phyloP scores from a whole-genome alignment of 2,329 filamentous ascomycete genomes.

The Cytospora piceae region DNA sequence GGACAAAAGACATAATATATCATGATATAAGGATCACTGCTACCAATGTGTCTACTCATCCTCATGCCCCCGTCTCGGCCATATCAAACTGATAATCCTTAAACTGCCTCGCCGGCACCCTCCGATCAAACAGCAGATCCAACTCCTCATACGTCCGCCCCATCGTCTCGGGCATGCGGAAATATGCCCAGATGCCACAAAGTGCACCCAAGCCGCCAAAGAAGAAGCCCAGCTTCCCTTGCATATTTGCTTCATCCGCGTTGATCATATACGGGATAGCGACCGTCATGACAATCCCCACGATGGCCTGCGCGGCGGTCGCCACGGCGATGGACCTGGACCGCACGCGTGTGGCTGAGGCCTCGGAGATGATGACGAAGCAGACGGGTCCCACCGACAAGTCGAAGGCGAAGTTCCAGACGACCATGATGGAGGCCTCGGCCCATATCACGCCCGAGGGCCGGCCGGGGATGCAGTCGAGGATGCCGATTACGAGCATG shows the following conservation, averaged over 20 bases:
- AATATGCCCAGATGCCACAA: constrained; percentile 44
- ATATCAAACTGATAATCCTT: constrained; percentile 53
- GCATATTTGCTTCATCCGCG: constrained; percentile 47
- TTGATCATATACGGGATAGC: constrained; percentile 51
- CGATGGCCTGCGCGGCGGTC: constrained; percentile 46
- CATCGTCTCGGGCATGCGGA: constrained; percentile 38
- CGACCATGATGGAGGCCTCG: constrained; percentile 53
- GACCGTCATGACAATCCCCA: constrained; percentile 48
- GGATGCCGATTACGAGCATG: constrained; percentile 52
- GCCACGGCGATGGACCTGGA: constrained; percentile 51
- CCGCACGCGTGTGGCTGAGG: constrained; percentile 48
- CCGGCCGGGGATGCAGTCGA: constrained; percentile 49
- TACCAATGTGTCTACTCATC: not conserved
- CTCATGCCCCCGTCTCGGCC: not conserved
- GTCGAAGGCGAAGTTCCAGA: constrained; percentile 58
- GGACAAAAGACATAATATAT: too few species aligned
- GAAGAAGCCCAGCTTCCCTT: constrained; percentile 48
- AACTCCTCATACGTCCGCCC: constrained; percentile 38
- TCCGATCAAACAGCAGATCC: constrained; percentile 58
- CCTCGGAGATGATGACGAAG: constrained; percentile 60
- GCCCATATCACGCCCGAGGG: constrained; percentile 48
- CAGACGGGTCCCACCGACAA: constrained; percentile 53
- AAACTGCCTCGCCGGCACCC: constrained; percentile 71
- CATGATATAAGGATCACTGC: fast-evolving
- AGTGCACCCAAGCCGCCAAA: constrained; percentile 44